Evolutionary conservation across 495 filamentous ascomycete genomes (phyloP).

Genomic region (Clohesyomyces aquaticus): DNA sequence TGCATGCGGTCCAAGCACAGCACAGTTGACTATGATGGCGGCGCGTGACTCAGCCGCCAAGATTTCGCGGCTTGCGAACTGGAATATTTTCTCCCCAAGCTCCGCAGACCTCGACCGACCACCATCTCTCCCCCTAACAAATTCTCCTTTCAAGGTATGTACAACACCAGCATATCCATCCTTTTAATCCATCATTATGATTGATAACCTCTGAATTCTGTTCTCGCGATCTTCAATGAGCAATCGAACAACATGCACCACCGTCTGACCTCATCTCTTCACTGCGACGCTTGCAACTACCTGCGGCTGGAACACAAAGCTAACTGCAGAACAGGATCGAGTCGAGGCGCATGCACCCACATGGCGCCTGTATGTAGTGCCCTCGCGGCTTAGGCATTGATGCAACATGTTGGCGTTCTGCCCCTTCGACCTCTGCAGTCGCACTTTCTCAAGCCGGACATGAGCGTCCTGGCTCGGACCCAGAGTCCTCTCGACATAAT

Average conservation of each 20-base stretch:
- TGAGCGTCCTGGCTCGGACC: too few species aligned
- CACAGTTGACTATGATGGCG: too few species aligned
- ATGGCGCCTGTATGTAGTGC: too few species aligned
- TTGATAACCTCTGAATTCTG: conserved; percentile 49
- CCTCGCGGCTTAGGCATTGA: too few species aligned
- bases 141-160: conserved; percentile 23
- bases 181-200: conserved; percentile 32
- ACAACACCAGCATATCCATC: conserved; percentile 37
- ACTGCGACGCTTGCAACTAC: neutral
- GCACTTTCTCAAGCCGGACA: too few species aligned
- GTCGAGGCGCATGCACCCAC: too few species aligned
- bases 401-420: too few species aligned
- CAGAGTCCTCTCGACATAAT: too few species aligned
- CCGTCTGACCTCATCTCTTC: conserved; percentile 75
- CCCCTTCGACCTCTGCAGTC: too few species aligned
- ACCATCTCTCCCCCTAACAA: neutral
- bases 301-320: neutral
- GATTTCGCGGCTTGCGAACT: conserved; percentile 15
- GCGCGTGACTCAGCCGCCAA: conserved; percentile 5
- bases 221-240: conserved; percentile 81
- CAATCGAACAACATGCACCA: conserved; percentile 98
- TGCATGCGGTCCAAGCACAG: too few species aligned
- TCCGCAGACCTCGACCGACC: neutral
- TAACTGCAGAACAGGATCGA: neutral
- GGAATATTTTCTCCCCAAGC: neutral